These are phyloP conservation scores for Phlegmacium glaucopus DNA, from an alignment of 768 basidiomycete genomes.

Conservation along the genomic window DNA sequence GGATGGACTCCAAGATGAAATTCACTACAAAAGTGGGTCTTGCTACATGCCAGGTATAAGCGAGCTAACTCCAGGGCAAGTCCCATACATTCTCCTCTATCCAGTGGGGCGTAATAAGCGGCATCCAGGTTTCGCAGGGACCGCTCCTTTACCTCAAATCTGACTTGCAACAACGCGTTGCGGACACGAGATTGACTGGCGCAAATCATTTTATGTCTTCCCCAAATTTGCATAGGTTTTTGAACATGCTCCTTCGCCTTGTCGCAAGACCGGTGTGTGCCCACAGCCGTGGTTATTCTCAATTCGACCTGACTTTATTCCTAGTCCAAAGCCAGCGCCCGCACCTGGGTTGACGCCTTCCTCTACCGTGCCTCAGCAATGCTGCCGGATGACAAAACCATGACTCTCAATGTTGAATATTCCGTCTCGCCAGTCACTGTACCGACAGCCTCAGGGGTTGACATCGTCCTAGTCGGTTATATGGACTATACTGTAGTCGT, in stretches of 20 bases:
- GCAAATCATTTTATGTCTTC: slow-evolving; percentile 14
- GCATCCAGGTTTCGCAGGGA: slow-evolving; percentile 6
- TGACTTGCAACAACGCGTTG: slow-evolving; percentile 8
- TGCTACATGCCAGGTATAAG: slow-evolving; percentile 4
- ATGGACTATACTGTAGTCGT: slow-evolving; percentile 7
- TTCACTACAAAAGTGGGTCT: slow-evolving; percentile 7
- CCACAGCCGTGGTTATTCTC: slow-evolving; percentile 1
- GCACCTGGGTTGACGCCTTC: too few species aligned
- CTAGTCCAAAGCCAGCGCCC: too few species aligned
- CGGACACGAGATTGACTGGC: slow-evolving; percentile 7
- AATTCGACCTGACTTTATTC: background rate
- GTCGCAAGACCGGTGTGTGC: slow-evolving; percentile 9
- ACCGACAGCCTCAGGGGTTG: slow-evolving; percentile 9
- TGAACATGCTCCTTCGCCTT: slow-evolving; percentile 12
- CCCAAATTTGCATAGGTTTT: slow-evolving; percentile 10
- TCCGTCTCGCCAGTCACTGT: slow-evolving; percentile 14
- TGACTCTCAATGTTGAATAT: slow-evolving; percentile 15
- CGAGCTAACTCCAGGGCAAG: slow-evolving; percentile 6
- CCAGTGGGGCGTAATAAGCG: slow-evolving; percentile 8
- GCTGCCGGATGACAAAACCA: too few species aligned
- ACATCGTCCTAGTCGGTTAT: slow-evolving; percentile 7
- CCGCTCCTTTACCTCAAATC: slow-evolving; percentile 10
- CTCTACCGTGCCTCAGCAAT: too few species aligned
- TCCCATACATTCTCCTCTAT: slow-evolving; percentile 9
- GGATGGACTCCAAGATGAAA: slow-evolving; percentile 14